Conservation (phyloP, 805 yeast species). For the Sugiyamaella mastotermitis region DNA sequence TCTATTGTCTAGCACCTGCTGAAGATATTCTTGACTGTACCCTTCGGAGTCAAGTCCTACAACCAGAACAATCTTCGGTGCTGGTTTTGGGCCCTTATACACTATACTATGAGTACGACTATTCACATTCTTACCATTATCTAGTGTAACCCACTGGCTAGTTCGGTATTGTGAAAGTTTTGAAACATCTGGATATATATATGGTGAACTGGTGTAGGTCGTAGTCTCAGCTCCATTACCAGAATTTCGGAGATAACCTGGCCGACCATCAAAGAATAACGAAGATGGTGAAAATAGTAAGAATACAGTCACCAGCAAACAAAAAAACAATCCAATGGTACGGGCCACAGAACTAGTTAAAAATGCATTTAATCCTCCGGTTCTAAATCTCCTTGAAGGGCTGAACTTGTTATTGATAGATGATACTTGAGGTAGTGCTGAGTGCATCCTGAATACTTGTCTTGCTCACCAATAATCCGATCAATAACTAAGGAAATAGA, state of each 20-base stretch:
- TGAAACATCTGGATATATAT: slow-evolving; percentile 24
- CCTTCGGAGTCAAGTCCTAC: slow-evolving; percentile 72
- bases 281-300: slow-evolving; percentile 1
- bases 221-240: slow-evolving; percentile 15
- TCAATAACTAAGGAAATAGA: too few relatives aligned
- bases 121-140: slow-evolving; percentile 19
- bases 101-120: slow-evolving; percentile 19
- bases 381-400: background rate
- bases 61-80: slow-evolving; percentile 52
- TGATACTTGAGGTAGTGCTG: slow-evolving; percentile 17
- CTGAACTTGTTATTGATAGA: slow-evolving; percentile 4
- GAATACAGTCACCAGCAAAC: slow-evolving; percentile 4
- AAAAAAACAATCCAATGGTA: slow-evolving; percentile 4
- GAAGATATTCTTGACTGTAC: slow-evolving; percentile 49
- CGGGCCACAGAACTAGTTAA: slow-evolving; percentile 1
- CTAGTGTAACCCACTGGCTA: slow-evolving; percentile 21
- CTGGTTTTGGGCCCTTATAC: slow-evolving; percentile 13
- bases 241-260: slow-evolving; percentile 1
- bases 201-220: slow-evolving; percentile 11
- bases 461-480: too few relatives aligned
- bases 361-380: background rate
- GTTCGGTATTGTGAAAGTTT: slow-evolving; percentile 23
- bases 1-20: slow-evolving; percentile 75
- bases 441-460: slow-evolving; percentile 19
- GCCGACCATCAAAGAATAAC: background rate